Evolutionary conservation across 2,329 filamentous ascomycete species (phyloP), one percentile per base, ranked within the genome.

Genomic region (Xylariaceae sp.): DNA sequence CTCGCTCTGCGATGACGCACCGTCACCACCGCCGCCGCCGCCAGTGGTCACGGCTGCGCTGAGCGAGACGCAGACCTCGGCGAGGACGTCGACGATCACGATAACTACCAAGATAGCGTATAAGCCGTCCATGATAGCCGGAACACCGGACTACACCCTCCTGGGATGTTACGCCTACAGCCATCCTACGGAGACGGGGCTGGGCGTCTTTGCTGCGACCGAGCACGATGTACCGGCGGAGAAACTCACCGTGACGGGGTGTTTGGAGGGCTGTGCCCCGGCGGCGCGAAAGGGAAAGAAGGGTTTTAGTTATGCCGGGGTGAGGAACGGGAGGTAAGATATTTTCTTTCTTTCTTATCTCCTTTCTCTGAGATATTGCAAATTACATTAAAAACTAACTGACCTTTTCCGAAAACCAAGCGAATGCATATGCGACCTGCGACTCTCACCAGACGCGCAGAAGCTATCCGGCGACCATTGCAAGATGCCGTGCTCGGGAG

Each of bases 51-150:
- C 50, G n/a, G 48, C 33, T 21, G 6, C 13, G 24, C 29, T 13
- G 15, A 27, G 24, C 31, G 32, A 36, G 5, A 31, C 21, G n/a
- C 35, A 36, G 6, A 39, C 35, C 5, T 30, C 35, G 3, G 16
- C 28, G 8, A 16, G 12, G 13, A 16, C 34, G 6, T 31, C 46
- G 14, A 59, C 50, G 11, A 41, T 57, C 27, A 58, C 54, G 15
- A 34, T 56, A 30, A 58, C 54, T 6, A 51, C 51, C 4, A 56
- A 51, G 11, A 48, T 59, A 46, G 42, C 42, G 9, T 57, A 57
- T 31, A 52, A 49, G n/a, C 56, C 53, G 28, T 51, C 51, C 5
- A 12, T 48, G 31, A 31, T 43, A 14, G 48, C 53, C 2, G 50
- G 46, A 12, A 44, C 47, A 31, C 38, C 46, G 7, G 44, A 37